Percentiles rank a stretch among this genome's conserved stretches.
Conservation (phyloP, 2,329 filamentous ascomycete species). For the Neopestalotiopsis sp. region DNA sequence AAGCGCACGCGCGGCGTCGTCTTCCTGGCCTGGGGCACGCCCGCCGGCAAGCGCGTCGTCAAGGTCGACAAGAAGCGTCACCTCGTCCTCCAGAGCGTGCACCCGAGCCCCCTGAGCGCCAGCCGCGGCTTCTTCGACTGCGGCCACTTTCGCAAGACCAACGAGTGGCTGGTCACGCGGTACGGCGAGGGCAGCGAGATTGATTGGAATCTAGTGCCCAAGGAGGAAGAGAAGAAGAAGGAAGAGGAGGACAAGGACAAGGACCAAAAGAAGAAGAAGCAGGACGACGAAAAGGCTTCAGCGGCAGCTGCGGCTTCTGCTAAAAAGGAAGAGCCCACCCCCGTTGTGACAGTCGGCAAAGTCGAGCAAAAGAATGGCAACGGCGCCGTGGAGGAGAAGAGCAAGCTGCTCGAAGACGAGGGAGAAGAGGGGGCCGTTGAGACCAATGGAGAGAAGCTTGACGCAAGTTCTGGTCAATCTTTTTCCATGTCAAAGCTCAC, state of each 20-base stretch:
- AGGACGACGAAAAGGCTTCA: not conserved
- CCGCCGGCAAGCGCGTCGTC: slow-evolving; percentile 78
- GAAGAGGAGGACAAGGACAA: slow-evolving; percentile 22
- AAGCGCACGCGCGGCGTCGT: slow-evolving; percentile 83
- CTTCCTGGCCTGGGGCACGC: slow-evolving; percentile 91
- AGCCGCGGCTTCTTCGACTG: slow-evolving; percentile 81
- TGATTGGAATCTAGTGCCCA: slow-evolving; percentile 74
- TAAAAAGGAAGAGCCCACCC: slow-evolving; percentile 20
- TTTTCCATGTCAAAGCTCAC: too few relatives aligned
- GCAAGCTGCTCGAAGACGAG: slow-evolving; percentile 32
- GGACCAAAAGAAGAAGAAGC: slow-evolving; percentile 19
- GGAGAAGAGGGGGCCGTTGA: slow-evolving; percentile 29
- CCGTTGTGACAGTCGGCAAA: slow-evolving; percentile 24
- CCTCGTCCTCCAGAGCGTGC: slow-evolving; percentile 82
- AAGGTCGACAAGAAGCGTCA: slow-evolving; percentile 77
- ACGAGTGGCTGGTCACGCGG: slow-evolving; percentile 79
- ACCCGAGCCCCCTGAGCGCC: slow-evolving; percentile 93
- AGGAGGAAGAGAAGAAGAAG: slow-evolving; percentile 21
- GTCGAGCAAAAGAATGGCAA: slow-evolving; percentile 30
- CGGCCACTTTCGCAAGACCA: slow-evolving; percentile 80
- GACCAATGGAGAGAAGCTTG: slow-evolving; percentile 13
- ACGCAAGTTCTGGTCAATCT: not conserved
- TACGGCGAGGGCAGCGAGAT: slow-evolving; percentile 84
- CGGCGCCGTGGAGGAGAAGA: slow-evolving; percentile 33
- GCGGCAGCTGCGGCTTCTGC: slow-evolving; percentile 2